phyloP scores from a whole-genome alignment of 129 eudicot genomes.

The Artemisia tridentata region DNA sequence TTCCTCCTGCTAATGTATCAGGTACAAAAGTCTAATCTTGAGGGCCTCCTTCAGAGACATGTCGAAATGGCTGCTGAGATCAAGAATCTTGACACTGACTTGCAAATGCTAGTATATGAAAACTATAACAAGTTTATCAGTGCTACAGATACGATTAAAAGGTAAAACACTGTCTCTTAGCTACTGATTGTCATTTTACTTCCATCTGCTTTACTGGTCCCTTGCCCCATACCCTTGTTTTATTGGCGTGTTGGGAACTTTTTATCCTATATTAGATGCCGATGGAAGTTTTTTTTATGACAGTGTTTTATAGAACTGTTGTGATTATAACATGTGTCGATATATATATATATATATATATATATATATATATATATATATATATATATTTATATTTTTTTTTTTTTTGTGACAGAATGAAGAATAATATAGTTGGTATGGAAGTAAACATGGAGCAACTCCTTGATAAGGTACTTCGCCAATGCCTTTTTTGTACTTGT shows the following conservation, averaged over 20 bases:
- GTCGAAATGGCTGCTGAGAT: slow-evolving; percentile 99
- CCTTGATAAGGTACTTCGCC: slow-evolving; percentile 72
- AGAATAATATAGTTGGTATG: slow-evolving; percentile 90
- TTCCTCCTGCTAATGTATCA: slow-evolving; percentile 27
- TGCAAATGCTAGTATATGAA: slow-evolving; percentile 97
- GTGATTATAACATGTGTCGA: slow-evolving; percentile 11
- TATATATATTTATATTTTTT: no score
- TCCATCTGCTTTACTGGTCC: no score
- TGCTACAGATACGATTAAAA: slow-evolving; percentile 93
- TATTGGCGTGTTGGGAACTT: neutral
- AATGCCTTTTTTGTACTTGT: slow-evolving; percentile 4
- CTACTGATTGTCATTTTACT: no score
- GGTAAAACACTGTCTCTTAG: slow-evolving; percentile 38
- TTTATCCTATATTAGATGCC: slow-evolving; percentile 15
- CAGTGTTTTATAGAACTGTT: slow-evolving; percentile 11
- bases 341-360: no score
- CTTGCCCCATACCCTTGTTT: no score
- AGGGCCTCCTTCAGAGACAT: slow-evolving; percentile 90
- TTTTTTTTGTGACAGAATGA: slow-evolving; percentile 63
- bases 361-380: no score
- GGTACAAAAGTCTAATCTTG: slow-evolving; percentile 95
- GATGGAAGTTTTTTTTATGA: slow-evolving; percentile 9
- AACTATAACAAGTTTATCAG: slow-evolving; percentile 97
- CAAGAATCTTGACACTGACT: slow-evolving; percentile 93
- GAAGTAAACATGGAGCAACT: slow-evolving; percentile 98